Base-by-base conservation (phyloP, 495 filamentous ascomycete genomes). In the Lichenothelia convexa region DNA sequence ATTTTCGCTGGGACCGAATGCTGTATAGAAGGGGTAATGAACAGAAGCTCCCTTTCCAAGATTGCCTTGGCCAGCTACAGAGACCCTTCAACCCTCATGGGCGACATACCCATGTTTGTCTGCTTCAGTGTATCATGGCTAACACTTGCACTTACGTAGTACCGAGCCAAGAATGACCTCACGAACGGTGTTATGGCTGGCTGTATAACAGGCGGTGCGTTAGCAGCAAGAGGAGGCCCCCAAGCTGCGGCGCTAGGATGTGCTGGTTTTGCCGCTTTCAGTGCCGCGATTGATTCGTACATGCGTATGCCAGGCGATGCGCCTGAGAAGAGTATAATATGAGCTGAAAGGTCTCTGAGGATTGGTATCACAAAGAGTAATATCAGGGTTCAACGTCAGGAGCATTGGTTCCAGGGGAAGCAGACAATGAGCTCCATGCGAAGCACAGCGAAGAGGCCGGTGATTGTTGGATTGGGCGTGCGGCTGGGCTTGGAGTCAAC, bases 211-310 rank as follows among this genome's bases (percentile, higher is more conserved):
- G 89, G 89, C 8, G 89, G 84, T 12, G 78, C 80, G 22, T 55
- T 95, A 35, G 87, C 80, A 20, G 69, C 73, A 9, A 78, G 76
- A 51, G 87, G 80, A 2, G 89, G 89, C 3, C 89, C 89, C 3
- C 81, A 91, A 56, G 91, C 89, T 17, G 83, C 80, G 16, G 81
- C 77, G 5, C 58, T 85, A 15, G 89, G 89, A 5, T 95, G 91
- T 57, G 84, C 71, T 3, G 89, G 89, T 5, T 95, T 97, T 55
- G 89, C 89, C 33, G 91, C 85, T 19, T 97, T 97, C 52, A 85
- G 78, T 60, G 74, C 79, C 33, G 89, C 89, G 8, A 94, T 97
- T 57, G 89, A 97, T 67, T 73, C 68, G 27, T 95, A 82, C 58
- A 76, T 94, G 48, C 34, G 51, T 21, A 47, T 53, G 50, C 45